Evolutionary conservation across 257 asterid species (phyloP).

Genomic region (Solanum chaucha): DNA sequence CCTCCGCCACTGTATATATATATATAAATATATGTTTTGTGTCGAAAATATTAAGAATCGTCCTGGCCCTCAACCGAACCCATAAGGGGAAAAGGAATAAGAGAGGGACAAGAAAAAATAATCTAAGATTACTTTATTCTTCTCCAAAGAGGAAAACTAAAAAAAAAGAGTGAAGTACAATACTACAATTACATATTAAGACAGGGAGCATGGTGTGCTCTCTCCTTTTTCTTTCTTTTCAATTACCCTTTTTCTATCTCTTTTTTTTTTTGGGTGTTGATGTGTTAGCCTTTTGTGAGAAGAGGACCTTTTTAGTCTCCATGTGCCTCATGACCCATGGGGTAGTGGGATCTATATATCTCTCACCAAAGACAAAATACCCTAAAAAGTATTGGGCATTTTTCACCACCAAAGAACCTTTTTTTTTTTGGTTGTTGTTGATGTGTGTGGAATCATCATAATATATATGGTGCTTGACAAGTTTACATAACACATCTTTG

Average conservation of each 20-base stretch:
- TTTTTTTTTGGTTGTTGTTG: neutral
- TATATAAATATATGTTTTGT: neutral
- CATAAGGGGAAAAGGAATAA: neutral
- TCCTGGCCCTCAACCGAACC: neutral
- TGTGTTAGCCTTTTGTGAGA: conserved; percentile 41
- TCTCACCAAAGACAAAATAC: conserved; percentile 7
- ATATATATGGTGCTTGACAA: conserved; percentile 1
- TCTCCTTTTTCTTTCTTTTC: conserved; percentile 8
- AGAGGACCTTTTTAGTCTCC: conserved; percentile 43
- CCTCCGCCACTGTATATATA: too few relatives aligned
- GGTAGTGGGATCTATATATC: conserved; percentile 22
- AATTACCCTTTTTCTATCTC: conserved; percentile 11
- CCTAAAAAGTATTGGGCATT: neutral
- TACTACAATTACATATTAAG: conserved; percentile 27
- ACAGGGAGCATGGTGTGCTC: conserved; percentile 50
- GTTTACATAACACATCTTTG: neutral
- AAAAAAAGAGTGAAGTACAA: conserved; percentile 17
- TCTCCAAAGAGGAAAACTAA: conserved; percentile 15
- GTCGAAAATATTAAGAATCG: neutral
- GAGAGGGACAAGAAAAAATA: neutral
- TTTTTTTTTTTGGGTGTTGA: conserved; percentile 33
- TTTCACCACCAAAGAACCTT: neutral
- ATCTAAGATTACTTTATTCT: conserved; percentile 7
- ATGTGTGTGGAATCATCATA: neutral
- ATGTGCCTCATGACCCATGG: conserved; percentile 38